Conservation (phyloP, 768 basidiomycete species). For the Pisolithus sp. region DNA sequence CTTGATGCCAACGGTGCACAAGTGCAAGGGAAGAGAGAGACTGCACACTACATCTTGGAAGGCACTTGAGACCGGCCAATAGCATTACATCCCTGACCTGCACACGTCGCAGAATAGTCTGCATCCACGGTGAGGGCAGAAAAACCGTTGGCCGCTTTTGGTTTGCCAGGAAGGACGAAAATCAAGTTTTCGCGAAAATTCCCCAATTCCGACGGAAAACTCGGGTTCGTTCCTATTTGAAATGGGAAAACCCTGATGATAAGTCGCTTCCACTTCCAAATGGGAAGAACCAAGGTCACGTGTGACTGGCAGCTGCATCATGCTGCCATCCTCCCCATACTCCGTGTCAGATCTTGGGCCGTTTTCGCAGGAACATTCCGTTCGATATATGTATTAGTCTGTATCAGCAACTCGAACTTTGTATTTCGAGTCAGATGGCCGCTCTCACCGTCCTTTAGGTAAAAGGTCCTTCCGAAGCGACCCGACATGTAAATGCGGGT, state of each 20-base stretch:
- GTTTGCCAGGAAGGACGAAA: too few species aligned
- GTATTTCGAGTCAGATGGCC: not conserved
- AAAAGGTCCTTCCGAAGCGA: not conserved
- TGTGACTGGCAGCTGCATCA: too few species aligned
- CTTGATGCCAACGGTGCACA: not conserved
- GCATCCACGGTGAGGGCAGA: constrained; percentile 23
- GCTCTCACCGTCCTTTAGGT: not conserved
- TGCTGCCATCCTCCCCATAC: constrained; percentile 10
- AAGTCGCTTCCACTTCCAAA: constrained; percentile 7
- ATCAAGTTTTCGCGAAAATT: constrained; percentile 6
- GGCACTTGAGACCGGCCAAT: constrained; percentile 4
- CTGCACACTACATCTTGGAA: not conserved
- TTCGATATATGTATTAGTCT: not conserved
- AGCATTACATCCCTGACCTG: constrained; percentile 33
- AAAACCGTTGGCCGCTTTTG: constrained; percentile 7
- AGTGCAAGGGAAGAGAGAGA: not conserved
- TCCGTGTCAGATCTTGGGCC: not conserved
- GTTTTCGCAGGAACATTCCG: not conserved
- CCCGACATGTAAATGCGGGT: not conserved
- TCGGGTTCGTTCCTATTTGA: constrained; percentile 13
- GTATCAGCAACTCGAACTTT: not conserved
- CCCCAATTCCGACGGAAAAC: not conserved
- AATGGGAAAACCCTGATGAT: constrained; percentile 13
- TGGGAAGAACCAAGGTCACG: constrained; percentile 4
- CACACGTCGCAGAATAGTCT: constrained; percentile 18